Evolutionary conservation across 345 rosid genomes (phyloP), one percentile per base, ranked within the genome.

Genomic region (Physaria fendleri): DNA sequence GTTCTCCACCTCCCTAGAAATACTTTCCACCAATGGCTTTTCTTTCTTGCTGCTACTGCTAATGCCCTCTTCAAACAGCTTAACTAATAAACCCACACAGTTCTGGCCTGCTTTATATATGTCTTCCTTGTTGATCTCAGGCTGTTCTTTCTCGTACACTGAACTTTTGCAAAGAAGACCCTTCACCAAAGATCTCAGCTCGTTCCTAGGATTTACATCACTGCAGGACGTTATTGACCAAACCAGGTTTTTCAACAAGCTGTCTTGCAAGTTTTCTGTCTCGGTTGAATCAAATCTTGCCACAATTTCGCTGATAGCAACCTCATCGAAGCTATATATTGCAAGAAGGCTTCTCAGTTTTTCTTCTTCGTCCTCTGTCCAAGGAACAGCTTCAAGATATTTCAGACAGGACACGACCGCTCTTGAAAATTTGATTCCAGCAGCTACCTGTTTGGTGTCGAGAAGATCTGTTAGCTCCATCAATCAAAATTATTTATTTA

Each of bases 321-420:
- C 72, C 38, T 72, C 79, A 22, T 82, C 91, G 23, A 88, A 92
- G 41, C 70, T 79, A 56, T 76, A 69, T 55, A 76, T 66, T 13
- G 77, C 53, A 67, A 92, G 72, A 30, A 92, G 35, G 62, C 61
- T 69, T 72, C 94, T 79, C 62, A 88, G 54, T 57, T 83, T 92
- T 65, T 92, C 91, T 78, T 86, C 98, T 78, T 92, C 98, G 22
- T 86, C 96, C 75, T 92, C 98, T 2, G 93, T 81, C 95, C 98
- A 92, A 8, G 95, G 98, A 80, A 92, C 93, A 69, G 79, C 94
- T 73, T 86, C 96, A 32, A 92, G 79, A 78, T 86, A 88, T 56
- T 84, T 82, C 63, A 92, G 71, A 79, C 95, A 86, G 44, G 89
- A 83, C 1, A 53, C 52, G 45, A 82, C 77, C 53, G 90, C 93